Percentiles rank a stretch among this genome's conserved stretches.
Conservation (phyloP, 305 asterid genomes). For the Rubia peregrina region DNA sequence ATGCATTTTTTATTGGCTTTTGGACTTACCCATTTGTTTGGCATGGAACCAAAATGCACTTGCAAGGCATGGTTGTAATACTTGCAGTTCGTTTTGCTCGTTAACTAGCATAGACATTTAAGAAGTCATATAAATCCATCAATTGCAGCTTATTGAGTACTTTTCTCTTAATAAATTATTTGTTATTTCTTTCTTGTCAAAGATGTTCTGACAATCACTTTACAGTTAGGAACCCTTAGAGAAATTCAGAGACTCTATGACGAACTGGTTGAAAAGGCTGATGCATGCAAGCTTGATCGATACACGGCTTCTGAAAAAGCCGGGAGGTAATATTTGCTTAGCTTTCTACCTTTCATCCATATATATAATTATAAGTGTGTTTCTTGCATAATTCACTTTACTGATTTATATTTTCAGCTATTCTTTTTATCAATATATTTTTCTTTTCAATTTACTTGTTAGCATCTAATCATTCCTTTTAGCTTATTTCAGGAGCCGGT, state of each 20-base stretch:
- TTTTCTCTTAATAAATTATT: not conserved
- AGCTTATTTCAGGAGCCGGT: slow-evolving; percentile 65
- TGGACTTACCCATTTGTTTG: not conserved
- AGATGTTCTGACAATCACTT: slow-evolving; percentile 23
- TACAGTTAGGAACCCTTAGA: slow-evolving; percentile 74
- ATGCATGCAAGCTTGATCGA: slow-evolving; percentile 73
- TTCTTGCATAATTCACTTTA: not conserved
- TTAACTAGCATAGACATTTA: slow-evolving; percentile 2
- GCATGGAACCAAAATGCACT: not conserved
- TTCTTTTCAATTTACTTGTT: not conserved
- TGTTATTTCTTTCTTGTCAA: slow-evolving; percentile 1
- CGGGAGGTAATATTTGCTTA: slow-evolving; percentile 42
- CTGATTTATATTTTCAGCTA: not conserved
- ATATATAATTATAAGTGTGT: not conserved
- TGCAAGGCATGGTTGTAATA: not conserved
- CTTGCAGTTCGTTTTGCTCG: not conserved
- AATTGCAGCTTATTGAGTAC: not conserved
- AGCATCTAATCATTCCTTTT: slow-evolving; percentile 2
- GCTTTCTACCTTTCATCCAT: slow-evolving; percentile 2
- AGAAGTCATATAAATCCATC: not conserved
- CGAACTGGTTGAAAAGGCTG: slow-evolving; percentile 68
- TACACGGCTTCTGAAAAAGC: slow-evolving; percentile 65
- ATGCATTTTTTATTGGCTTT: not conserved
- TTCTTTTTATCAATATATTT: not conserved
- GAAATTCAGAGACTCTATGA: slow-evolving; percentile 86